These are phyloP conservation scores for Magnolia officinalis DNA, from an alignment of 164 flowering plant genomes.

Conservation along the genomic window DNA sequence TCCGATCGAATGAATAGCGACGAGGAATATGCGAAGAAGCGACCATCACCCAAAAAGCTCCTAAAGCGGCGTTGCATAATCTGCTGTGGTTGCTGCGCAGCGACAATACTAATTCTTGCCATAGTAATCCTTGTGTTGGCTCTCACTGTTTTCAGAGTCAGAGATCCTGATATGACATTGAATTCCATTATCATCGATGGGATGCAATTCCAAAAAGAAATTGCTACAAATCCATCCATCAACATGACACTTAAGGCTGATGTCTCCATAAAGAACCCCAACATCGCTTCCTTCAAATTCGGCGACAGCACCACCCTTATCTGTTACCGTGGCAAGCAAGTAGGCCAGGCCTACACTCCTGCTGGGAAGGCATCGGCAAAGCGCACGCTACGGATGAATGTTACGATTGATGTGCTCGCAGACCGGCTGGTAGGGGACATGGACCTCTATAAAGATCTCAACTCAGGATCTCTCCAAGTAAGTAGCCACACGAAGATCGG, in stretches of 20 bases:
- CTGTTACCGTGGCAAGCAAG: conserved; percentile 20
- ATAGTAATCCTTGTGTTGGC: conserved; percentile 27
- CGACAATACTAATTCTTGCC: conserved; percentile 19
- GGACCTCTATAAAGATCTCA: conserved; percentile 26
- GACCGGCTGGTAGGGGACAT: conserved; percentile 26
- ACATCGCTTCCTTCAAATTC: conserved; percentile 38
- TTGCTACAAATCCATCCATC: background rate
- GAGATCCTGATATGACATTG: conserved; percentile 32
- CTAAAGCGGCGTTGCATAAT: conserved; percentile 21
- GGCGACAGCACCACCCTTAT: conserved; percentile 26
- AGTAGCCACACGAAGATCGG: conserved; percentile 41
- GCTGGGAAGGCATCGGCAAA: conserved; percentile 37
- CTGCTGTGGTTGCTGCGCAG: conserved; percentile 39
- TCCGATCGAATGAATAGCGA: conserved; percentile 16
- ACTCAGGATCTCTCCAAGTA: conserved; percentile 33
- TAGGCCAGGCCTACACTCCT: conserved; percentile 38
- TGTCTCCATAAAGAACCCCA: conserved; percentile 42
- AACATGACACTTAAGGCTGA: conserved; percentile 25
- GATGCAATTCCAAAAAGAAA: background rate
- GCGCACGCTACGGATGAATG: conserved; percentile 33
- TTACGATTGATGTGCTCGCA: conserved; percentile 44
- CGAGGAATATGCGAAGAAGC: conserved; percentile 10
- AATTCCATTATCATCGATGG: conserved; percentile 11
- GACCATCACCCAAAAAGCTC: background rate
- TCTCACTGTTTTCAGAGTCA: conserved; percentile 43